A percentile compares a stretch with the other conserved stretches of the same genome.
Evolutionary conservation across 2,329 filamentous ascomycete species (phyloP).

Genomic region (Neoscytalidium dimidiatum): DNA sequence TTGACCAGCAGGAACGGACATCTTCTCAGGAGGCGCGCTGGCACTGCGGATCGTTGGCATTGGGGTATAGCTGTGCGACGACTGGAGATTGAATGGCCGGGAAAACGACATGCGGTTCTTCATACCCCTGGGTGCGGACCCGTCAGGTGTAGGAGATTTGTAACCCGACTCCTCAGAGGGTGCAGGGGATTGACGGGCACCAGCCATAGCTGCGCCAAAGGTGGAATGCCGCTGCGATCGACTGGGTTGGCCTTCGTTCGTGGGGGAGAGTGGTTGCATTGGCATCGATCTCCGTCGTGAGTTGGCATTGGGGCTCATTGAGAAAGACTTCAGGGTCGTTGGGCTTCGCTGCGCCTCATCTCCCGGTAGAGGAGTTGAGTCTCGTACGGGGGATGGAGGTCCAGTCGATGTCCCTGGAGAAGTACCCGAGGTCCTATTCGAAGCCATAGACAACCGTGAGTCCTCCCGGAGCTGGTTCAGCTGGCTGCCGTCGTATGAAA

Average conservation of each 20-base stretch:
- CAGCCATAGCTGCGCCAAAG: not conserved
- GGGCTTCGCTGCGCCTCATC: slow-evolving; percentile 33
- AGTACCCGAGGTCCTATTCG: slow-evolving; percentile 37
- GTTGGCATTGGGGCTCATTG: slow-evolving; percentile 36
- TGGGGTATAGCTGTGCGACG: slow-evolving; percentile 1
- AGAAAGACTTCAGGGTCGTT: slow-evolving; percentile 39
- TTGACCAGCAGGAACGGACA: not conserved
- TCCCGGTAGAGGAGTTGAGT: slow-evolving; percentile 26
- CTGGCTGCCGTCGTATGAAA: slow-evolving; percentile 38
- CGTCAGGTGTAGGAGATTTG: not conserved
- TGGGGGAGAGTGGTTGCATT: slow-evolving; percentile 29
- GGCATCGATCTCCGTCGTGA: slow-evolving; percentile 40
- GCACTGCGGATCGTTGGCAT: slow-evolving; percentile 13
- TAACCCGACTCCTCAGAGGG: not conserved
- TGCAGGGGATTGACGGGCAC: not conserved
- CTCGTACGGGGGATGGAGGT: slow-evolving; percentile 35
- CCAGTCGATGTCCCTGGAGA: slow-evolving; percentile 39
- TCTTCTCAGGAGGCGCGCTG: slow-evolving; percentile 12
- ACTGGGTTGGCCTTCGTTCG: not conserved
- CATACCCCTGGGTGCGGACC: not conserved
- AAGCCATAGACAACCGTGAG: slow-evolving; percentile 40
- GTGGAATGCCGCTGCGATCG: not conserved
- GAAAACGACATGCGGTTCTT: slow-evolving; percentile 20
- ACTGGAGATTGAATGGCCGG: slow-evolving; percentile 5
- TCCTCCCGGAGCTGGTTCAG: slow-evolving; percentile 40